These are phyloP conservation scores for Pseudogymnoascus sp. DNA, from an alignment of 2,329 filamentous ascomycete genomes.

Conservation along the genomic window DNA sequence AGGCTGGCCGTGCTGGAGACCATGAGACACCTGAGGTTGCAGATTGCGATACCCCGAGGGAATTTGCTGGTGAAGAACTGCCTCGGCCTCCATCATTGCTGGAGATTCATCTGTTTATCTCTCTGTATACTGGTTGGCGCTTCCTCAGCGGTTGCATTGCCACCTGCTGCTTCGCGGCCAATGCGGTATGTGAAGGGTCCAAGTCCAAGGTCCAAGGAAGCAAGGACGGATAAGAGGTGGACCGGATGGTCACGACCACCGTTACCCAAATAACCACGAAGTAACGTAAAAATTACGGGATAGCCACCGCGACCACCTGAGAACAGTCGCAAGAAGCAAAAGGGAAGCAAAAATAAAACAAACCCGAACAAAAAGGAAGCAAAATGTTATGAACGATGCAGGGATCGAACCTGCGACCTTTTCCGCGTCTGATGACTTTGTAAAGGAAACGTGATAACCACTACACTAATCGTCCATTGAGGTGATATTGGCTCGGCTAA, in stretches of 20 bases:
- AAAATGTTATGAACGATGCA: slow-evolving; percentile 15
- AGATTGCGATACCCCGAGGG: slow-evolving; percentile 25
- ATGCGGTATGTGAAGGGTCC: background rate
- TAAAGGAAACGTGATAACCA: slow-evolving; percentile 17
- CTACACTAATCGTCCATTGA: slow-evolving; percentile 12
- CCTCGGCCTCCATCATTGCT: slow-evolving; percentile 5
- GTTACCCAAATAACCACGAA: background rate
- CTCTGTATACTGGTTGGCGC: slow-evolving; percentile 4
- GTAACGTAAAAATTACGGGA: background rate
- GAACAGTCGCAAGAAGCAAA: background rate
- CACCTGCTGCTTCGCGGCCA: background rate
- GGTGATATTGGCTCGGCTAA: background rate
- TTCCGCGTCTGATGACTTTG: slow-evolving; percentile 13
- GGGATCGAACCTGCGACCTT: slow-evolving; percentile 18
- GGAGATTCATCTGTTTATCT: background rate
- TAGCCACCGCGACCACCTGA: background rate
- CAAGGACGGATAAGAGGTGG: background rate
- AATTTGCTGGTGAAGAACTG: slow-evolving; percentile 21
- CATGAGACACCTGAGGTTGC: slow-evolving; percentile 28
- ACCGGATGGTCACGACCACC: background rate
- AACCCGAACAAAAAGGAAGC: slow-evolving; percentile 2
- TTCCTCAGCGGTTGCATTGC: slow-evolving; percentile 6
- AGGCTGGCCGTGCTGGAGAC: slow-evolving; percentile 27
- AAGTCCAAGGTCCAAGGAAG: slow-evolving; percentile 1
- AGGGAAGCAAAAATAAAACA: slow-evolving; percentile 6